Conservation (phyloP, 169 alveolate species). For the Plasmodium ovale region DNA sequence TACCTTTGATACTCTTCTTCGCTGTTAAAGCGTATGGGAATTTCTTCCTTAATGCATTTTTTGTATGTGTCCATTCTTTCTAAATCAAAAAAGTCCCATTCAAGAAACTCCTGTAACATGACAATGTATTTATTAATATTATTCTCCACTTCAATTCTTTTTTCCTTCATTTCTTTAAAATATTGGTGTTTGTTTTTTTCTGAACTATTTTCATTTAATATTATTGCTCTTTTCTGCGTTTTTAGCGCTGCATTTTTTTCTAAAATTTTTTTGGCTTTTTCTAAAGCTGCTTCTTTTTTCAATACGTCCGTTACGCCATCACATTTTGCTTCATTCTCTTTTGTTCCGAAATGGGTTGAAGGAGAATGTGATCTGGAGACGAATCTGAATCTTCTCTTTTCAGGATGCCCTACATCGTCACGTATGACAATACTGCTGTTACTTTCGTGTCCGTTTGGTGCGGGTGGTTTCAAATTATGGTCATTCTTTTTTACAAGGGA, state of each 20-base stretch:
- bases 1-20: slow-evolving; percentile 70
- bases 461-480: not conserved
- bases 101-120: slow-evolving; percentile 69
- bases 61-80: slow-evolving; percentile 35
- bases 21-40: slow-evolving; percentile 27
- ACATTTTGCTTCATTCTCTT: not conserved
- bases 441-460: not conserved
- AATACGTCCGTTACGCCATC: slow-evolving; percentile 1
- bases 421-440: not conserved
- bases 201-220: slow-evolving; percentile 57
- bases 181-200: slow-evolving; percentile 57
- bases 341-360: slow-evolving; percentile 1
- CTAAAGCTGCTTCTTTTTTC: slow-evolving; percentile 58
- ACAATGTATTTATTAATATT: slow-evolving; percentile 32
- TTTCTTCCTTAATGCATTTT: slow-evolving; percentile 50
- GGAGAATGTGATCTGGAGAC: slow-evolving; percentile 31
- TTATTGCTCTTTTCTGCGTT: slow-evolving; percentile 64
- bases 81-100: slow-evolving; percentile 66
- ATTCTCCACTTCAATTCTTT: slow-evolving; percentile 62
- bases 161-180: slow-evolving; percentile 63
- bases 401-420: not conserved
- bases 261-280: slow-evolving; percentile 57
- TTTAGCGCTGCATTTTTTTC: slow-evolving; percentile 71
- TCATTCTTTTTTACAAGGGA: not conserved
- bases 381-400: slow-evolving; percentile 9